phyloP scores from a whole-genome alignment of 768 basidiomycete genomes.

The Mycena indigotica region DNA sequence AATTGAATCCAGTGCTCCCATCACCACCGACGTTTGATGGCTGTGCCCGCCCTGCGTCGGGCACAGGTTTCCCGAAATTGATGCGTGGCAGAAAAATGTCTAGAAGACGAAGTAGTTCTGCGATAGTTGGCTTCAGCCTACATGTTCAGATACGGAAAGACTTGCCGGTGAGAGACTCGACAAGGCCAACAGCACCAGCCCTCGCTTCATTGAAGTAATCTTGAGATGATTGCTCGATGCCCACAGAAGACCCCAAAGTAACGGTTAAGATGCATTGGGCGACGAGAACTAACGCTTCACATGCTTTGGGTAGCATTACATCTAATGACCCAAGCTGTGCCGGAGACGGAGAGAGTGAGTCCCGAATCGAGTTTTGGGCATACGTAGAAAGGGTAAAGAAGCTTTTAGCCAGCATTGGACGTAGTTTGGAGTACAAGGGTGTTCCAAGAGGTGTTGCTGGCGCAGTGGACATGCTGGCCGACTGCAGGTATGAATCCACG shows the following conservation, averaged over 20 bases:
- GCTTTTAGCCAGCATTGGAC: constrained; percentile 59
- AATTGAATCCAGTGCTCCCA: constrained; percentile 61
- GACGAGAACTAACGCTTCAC: constrained; percentile 78
- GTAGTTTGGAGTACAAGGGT: constrained; percentile 44
- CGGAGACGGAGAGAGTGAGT: constrained; percentile 36
- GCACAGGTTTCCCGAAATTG: constrained; percentile 70
- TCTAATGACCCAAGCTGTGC: constrained; percentile 43
- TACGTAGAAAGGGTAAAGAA: constrained; percentile 67
- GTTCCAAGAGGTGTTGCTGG: constrained; percentile 31
- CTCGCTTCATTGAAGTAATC: constrained; percentile 47
- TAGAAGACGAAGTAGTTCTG: constrained; percentile 74
- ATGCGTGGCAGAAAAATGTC: constrained; percentile 85
- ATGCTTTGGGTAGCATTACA: constrained; percentile 72
- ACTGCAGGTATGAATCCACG: constrained; percentile 80
- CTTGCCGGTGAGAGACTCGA: constrained; percentile 64
- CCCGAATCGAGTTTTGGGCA: constrained; percentile 53
- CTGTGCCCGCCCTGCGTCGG: constrained; percentile 29
- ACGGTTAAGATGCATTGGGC: constrained; percentile 75
- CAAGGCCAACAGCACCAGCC: constrained; percentile 46
- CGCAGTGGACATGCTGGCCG: constrained; percentile 36
- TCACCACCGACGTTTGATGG: constrained; percentile 23
- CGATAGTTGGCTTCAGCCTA: constrained; percentile 18
- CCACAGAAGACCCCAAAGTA: constrained; percentile 56
- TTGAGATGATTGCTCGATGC: constrained; percentile 37
- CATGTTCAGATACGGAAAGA: constrained; percentile 12